Conservation (phyloP, 345 rosid genomes). For the Heritiera littoralis region DNA sequence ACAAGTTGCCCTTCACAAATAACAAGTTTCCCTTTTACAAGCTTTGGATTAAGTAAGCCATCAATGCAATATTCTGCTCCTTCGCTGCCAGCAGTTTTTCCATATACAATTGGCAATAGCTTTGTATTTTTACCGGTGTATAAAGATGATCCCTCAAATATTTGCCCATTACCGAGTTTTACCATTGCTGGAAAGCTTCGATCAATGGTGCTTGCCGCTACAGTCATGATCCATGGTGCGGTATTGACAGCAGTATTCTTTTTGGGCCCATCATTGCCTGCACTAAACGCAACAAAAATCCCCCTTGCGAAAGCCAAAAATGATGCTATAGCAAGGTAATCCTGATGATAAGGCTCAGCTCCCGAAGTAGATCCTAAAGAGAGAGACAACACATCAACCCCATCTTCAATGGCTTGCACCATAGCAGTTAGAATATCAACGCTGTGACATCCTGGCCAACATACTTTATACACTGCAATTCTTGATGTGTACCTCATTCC, state of each 20-base stretch:
- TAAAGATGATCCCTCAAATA: slow-evolving; percentile 21
- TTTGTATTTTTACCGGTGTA: slow-evolving; percentile 31
- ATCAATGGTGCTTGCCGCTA: slow-evolving; percentile 36
- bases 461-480: slow-evolving; percentile 74
- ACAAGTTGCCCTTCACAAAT: slow-evolving; percentile 38
- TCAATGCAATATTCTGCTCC: slow-evolving; percentile 3
- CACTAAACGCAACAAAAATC: slow-evolving; percentile 82
- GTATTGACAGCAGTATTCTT: slow-evolving; percentile 9
- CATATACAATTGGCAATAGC: slow-evolving; percentile 12
- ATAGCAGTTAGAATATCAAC: slow-evolving; percentile 70
- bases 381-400: slow-evolving; percentile 35
- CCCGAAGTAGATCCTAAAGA: slow-evolving; percentile 6
- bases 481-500: slow-evolving; percentile 74
- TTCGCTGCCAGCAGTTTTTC: neutral
- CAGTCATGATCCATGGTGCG: slow-evolving; percentile 37
- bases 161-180: slow-evolving; percentile 31
- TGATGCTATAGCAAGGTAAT: slow-evolving; percentile 55
- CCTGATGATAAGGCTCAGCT: slow-evolving; percentile 55
- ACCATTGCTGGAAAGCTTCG: slow-evolving; percentile 30
- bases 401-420: slow-evolving; percentile 44
- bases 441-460: slow-evolving; percentile 57
- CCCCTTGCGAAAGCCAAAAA: slow-evolving; percentile 58
- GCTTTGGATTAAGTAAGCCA: slow-evolving; percentile 28
- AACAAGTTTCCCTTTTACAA: slow-evolving; percentile 45
- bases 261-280: slow-evolving; percentile 66